phyloP scores from a whole-genome alignment of 345 rosid genomes.

The Zanthoxylum bungeanum region DNA sequence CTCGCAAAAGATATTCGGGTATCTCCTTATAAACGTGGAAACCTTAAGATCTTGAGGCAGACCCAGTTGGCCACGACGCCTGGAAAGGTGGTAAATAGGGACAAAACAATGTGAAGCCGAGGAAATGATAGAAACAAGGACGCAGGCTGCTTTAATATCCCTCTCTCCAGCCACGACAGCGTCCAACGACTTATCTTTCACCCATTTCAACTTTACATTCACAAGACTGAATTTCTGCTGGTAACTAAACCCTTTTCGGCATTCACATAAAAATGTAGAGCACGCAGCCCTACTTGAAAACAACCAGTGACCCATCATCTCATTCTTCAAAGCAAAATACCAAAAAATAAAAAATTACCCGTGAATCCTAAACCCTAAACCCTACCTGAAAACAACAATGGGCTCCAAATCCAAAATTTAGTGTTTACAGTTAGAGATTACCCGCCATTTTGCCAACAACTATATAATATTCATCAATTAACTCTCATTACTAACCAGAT shows the following conservation, averaged over 20 bases:
- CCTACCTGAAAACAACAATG: too few relatives aligned
- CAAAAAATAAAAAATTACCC: not conserved
- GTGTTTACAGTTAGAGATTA: not conserved
- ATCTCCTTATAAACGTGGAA: slow-evolving; percentile 60
- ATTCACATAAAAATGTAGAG: slow-evolving; percentile 25
- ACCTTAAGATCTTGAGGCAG: slow-evolving; percentile 63
- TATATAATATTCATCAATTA: too few relatives aligned
- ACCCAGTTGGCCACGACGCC: slow-evolving; percentile 62
- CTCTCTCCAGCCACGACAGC: slow-evolving; percentile 49
- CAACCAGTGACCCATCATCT: slow-evolving; percentile 42
- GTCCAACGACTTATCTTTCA: slow-evolving; percentile 66
- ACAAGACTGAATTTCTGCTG: slow-evolving; percentile 56
- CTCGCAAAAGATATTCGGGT: slow-evolving; percentile 60
- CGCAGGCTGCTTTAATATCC: slow-evolving; percentile 59
- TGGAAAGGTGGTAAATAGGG: slow-evolving; percentile 49
- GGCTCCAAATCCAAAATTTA: not conserved
- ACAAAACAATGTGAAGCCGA: slow-evolving; percentile 29
- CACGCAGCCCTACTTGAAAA: slow-evolving; percentile 14
- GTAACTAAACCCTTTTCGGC: slow-evolving; percentile 34
- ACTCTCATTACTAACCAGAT: not conserved
- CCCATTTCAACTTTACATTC: slow-evolving; percentile 86
- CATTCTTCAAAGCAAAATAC: not conserved
- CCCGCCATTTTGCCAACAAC: not conserved
- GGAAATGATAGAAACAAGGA: slow-evolving; percentile 53
- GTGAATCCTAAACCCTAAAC: too few relatives aligned